A percentile compares a stretch with the other conserved stretches of the same genome.
These are phyloP conservation scores for Nadsonia commutata DNA, from an alignment of 1,139 yeast species.

Conservation along the genomic window DNA sequence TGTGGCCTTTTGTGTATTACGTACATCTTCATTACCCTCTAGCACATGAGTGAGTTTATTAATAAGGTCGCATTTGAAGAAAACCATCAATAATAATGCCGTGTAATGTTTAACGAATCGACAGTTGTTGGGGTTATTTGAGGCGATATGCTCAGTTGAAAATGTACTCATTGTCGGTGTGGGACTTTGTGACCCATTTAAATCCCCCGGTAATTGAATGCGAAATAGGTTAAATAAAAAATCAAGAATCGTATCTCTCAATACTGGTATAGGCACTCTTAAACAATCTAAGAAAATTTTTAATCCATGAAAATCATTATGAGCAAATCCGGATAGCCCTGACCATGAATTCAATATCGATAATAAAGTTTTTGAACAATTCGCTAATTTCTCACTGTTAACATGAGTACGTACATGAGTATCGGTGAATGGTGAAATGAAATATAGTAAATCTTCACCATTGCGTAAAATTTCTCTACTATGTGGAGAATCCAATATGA, in stretches of 20 bases:
- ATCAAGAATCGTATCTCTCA: conserved; percentile 56
- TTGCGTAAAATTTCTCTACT: conserved; percentile 43
- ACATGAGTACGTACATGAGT: conserved; percentile 31
- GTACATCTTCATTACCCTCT: conserved; percentile 31
- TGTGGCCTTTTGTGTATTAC: conserved; percentile 44
- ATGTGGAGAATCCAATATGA: conserved; percentile 44
- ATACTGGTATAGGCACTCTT: conserved; percentile 36
- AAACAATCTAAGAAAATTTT: conserved; percentile 49
- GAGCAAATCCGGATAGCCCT: conserved; percentile 57
- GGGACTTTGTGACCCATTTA: conserved; percentile 36
- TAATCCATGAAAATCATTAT: conserved; percentile 42
- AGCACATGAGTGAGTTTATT: conserved; percentile 35
- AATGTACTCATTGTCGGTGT: background rate
- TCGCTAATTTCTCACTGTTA: conserved; percentile 41
- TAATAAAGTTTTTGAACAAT: conserved; percentile 47
- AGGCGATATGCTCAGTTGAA: background rate
- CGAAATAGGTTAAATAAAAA: conserved; percentile 53
- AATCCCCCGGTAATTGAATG: no score
- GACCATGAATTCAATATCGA: conserved; percentile 57
- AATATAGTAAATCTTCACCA: conserved; percentile 48
- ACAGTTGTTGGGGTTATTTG: conserved; percentile 7
- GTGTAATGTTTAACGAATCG: conserved; percentile 37
- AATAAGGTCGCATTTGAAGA: conserved; percentile 43
- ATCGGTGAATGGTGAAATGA: conserved; percentile 56
- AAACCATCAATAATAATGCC: conserved; percentile 39